Evolutionary conservation across 495 filamentous ascomycete species (phyloP).

Genomic region (Talaromyces wortmannii): DNA sequence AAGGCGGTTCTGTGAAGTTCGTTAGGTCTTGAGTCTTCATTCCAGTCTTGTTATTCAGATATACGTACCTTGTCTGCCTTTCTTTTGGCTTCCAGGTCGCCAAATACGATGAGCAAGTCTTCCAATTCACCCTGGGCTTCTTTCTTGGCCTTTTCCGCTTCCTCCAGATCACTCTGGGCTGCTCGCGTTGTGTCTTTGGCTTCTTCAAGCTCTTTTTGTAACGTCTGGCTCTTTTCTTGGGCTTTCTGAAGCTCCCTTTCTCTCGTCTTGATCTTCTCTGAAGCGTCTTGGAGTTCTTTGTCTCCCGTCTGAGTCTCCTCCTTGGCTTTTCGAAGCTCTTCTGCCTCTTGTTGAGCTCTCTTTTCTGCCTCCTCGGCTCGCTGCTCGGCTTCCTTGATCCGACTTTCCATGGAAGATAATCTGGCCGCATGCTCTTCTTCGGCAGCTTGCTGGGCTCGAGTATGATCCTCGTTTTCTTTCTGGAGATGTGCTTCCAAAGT

Average conservation of each 20-base stretch:
- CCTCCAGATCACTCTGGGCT: constrained; percentile 21
- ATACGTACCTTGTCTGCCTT: constrained; percentile 68
- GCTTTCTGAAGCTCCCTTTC: constrained; percentile 12
- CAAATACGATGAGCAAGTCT: constrained; percentile 80
- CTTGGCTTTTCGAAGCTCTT: constrained; percentile 11
- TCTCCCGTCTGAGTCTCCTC: constrained; percentile 7
- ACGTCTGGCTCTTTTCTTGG: constrained; percentile 5
- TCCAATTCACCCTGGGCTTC: constrained; percentile 68
- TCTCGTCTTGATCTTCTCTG: constrained; percentile 2
- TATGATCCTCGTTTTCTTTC: constrained; percentile 46
- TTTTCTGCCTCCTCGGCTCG: constrained; percentile 27
- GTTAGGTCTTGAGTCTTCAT: constrained; percentile 15
- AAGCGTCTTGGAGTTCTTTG: constrained; percentile 13
- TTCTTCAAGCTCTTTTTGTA: constrained; percentile 14
- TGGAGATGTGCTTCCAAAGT: constrained; percentile 53
- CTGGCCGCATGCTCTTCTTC: constrained; percentile 48
- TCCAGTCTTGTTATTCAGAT: not conserved
- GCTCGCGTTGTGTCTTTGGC: constrained; percentile 12
- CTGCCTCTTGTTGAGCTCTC: constrained; percentile 2
- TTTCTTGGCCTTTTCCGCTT: constrained; percentile 60
- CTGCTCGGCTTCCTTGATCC: constrained; percentile 28
- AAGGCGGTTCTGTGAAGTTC: constrained; percentile 52
- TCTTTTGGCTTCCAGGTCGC: constrained; percentile 83
- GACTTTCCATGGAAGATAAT: constrained; percentile 34
- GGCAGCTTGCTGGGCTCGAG: constrained; percentile 51